Evolutionary conservation across 2,329 filamentous ascomycete genomes (phyloP), one percentile per base, ranked within the genome.

Genomic region (Colletotrichum ledebouriae): DNA sequence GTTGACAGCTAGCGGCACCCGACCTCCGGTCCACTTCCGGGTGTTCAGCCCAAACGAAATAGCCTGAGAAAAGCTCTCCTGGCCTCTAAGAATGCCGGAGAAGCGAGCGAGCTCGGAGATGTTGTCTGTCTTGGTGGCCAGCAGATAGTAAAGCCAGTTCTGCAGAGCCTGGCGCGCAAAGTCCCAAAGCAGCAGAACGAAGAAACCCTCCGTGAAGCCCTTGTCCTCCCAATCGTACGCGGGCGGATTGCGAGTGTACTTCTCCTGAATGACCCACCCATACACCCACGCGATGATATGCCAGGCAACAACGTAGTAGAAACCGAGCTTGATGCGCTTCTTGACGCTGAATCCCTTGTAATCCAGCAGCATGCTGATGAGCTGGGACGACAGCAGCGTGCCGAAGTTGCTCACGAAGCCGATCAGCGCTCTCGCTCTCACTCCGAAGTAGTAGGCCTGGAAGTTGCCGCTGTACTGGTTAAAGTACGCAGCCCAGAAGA

Each of bases 131-230:
- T 83, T 87, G 5, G 82, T 86, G 0, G 85, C 83, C 2, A 88
- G 76, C 17, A 88, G 76, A 71, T 87, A 87, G 70, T 87, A 87
- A 1, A 87, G 77, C 83, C 84, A 87, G 61, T 86, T 87, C 73
- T 87, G 85, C 20, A 86, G 73, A 0, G 83, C 78, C 72, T 88
- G 85, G 2, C 84, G 78, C 2, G 84, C 77, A 70, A 87, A 86
- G 7, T 80, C 78, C 84, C 83, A 85, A 0, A 85, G 76, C 0
- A 84, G 74, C 1, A 85, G 69, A 3, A 85, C 83, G 57, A 85
- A 85, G 65, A 84, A 81, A 0, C 82, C 83, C 63, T 84, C 78
- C 0, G 77, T 75, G 17, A 84, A 85, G 0, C 83, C 83, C 22
- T 78, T 75, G 37, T 78, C 78, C 1, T 75, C 72, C 79, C 81